These are phyloP conservation scores for Mortierella sp. DNA, from an alignment of 371 early-diverging fungal genomes.

Conservation along the genomic window DNA sequence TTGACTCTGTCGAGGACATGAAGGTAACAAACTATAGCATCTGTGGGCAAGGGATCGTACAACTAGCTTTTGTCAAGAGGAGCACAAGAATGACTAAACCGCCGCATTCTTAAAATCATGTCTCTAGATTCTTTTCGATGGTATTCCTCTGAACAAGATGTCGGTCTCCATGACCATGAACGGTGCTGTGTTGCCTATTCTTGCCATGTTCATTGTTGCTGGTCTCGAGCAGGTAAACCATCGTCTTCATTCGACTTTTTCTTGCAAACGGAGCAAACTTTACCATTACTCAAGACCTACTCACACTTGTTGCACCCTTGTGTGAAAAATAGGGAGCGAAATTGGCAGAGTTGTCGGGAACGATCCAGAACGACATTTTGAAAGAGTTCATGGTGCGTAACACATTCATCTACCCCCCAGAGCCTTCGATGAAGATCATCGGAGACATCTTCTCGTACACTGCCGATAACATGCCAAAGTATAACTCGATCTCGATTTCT, in stretches of 20 bases:
- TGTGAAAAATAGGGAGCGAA: conserved; percentile 67
- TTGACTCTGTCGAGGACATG: conserved; percentile 92
- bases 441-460: conserved; percentile 89
- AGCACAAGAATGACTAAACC: conserved; percentile 3
- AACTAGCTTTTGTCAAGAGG: not conserved
- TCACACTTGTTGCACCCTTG: no score
- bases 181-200: conserved; percentile 89
- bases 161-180: conserved; percentile 95
- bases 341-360: conserved; percentile 83
- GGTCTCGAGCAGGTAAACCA: conserved; percentile 78
- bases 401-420: conserved; percentile 91
- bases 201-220: conserved; percentile 92
- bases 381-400: conserved; percentile 95
- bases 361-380: conserved; percentile 91
- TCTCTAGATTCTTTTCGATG: conserved; percentile 80
- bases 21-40: conserved; percentile 63
- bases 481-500: conserved; percentile 92
- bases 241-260: not conserved
- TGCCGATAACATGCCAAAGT: conserved; percentile 90
- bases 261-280: not conserved
- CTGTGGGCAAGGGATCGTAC: no score
- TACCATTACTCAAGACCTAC: no score
- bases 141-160: conserved; percentile 88
- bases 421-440: conserved; percentile 87
- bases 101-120: no score